Percentiles rank a stretch among this genome's conserved stretches.
Evolutionary conservation across 2,329 filamentous ascomycete species (phyloP).

Genomic region (Diaporthe velutina): DNA sequence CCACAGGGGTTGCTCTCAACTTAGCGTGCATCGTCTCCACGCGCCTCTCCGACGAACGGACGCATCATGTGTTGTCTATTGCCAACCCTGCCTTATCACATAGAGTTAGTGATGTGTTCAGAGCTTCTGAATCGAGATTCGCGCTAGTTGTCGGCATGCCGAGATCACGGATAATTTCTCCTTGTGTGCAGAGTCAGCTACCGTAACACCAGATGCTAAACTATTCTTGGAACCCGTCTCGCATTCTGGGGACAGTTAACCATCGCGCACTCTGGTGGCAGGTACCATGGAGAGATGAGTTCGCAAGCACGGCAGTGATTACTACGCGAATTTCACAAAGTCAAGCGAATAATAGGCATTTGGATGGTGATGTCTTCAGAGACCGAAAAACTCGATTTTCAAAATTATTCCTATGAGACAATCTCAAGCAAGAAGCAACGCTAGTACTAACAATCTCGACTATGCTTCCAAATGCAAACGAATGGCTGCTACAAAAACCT

Average conservation of each 20-base stretch:
- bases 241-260: too few relatives aligned
- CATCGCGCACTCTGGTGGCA: too few relatives aligned
- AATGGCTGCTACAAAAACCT: background rate
- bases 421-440: background rate
- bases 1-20: slow-evolving; percentile 3
- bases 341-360: too few relatives aligned
- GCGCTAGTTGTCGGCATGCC: slow-evolving; percentile 6
- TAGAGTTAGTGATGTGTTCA: slow-evolving; percentile 30
- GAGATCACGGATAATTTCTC: background rate
- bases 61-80: slow-evolving; percentile 29
- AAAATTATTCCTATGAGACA: background rate
- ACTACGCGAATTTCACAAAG: background rate
- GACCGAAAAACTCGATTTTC: too few relatives aligned
- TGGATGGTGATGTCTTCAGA: background rate
- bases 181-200: background rate
- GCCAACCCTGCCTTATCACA: slow-evolving; percentile 26
- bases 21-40: slow-evolving; percentile 15
- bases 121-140: slow-evolving; percentile 17
- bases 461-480: slow-evolving; percentile 9
- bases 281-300: background rate
- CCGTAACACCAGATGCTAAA: background rate
- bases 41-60: slow-evolving; percentile 27
- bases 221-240: background rate
- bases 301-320: background rate
- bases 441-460: slow-evolving; percentile 9